Conservation (phyloP, 2,329 filamentous ascomycete species). For the Ceratocystiopsis sp. region DNA sequence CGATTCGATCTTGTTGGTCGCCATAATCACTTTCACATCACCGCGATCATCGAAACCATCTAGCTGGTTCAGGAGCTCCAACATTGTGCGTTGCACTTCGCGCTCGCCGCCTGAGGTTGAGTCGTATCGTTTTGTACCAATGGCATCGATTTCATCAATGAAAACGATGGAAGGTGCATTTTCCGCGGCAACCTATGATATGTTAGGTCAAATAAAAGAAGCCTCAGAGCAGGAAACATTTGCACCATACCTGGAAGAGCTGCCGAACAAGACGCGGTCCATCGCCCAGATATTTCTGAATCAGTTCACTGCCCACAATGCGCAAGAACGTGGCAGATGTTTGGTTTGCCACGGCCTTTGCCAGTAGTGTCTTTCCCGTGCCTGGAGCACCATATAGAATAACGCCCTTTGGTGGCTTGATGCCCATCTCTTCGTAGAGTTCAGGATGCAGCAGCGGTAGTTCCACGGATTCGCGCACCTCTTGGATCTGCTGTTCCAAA, state of each 20-base stretch:
- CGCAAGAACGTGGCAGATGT: constrained; percentile 97
- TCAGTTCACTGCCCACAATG: constrained; percentile 91
- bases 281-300: constrained; percentile 97
- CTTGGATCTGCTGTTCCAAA: constrained; percentile 86
- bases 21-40: constrained; percentile 99
- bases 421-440: constrained; percentile 98
- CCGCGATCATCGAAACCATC: constrained; percentile 98
- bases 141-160: constrained; percentile 98
- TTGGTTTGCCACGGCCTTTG: constrained; percentile 95
- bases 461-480: constrained; percentile 94
- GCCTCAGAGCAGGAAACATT: too few relatives aligned
- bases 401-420: constrained; percentile 98
- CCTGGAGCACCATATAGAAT: constrained; percentile 95
- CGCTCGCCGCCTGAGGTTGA: constrained; percentile 93
- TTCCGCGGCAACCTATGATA: constrained; percentile 57
- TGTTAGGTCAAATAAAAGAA: too few relatives aligned
- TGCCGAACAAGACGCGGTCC: constrained; percentile 88
- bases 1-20: constrained; percentile 98
- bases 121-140: constrained; percentile 97
- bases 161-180: constrained; percentile 96
- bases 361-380: constrained; percentile 89
- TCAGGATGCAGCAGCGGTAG: constrained; percentile 88
- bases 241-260: constrained; percentile 49
- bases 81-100: constrained; percentile 95
- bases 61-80: constrained; percentile 94